Evolutionary conservation across 140 eudicot species (phyloP), one percentile per base, ranked within the genome.

Genomic region (Artemisia princeps): DNA sequence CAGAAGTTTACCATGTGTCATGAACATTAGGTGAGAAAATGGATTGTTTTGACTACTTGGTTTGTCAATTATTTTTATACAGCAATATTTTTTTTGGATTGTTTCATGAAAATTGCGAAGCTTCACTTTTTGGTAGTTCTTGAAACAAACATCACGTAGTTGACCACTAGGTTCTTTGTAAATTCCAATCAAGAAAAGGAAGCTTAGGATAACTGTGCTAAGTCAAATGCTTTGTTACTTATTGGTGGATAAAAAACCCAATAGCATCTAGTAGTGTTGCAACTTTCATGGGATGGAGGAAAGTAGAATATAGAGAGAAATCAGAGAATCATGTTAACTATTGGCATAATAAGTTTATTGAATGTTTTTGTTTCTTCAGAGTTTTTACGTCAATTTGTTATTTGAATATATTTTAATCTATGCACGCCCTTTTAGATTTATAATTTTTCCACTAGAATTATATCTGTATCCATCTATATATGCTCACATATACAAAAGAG

Each of bases 21-120:
- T 66, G 49, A 66, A 51, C 16, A 14, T 51, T 15, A 49, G 60
- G 30, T 66, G 50, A 66, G 20, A 64, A 19, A 16, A 11, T 65
- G 42, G 11, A 28, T 65, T 5, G 2, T 17, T 16, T 16, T 24
- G 13, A 15, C 15, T 51, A 66, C 50, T 51, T 52, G 51, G 62
- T 66, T 66, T 66, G 61, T 30, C 15, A 48, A 51, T 15, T 24
- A 7, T 10, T 58, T 24, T 24, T 61, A 2, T 56, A 19, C 62
- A 4, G 5, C 19, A 24, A 24, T 24, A 23, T 23, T 0, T 2
- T 17, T 11, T 20, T 58, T 22, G n/a, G 15, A 17, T 12, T n/a
- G 7, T 52, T 15, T n/a, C 30, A 52, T 52, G 51, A 16, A 26
- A 66, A 24, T 66, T 30, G 4, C 50, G 11, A 26, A 2, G 30